Evolutionary conservation across 2,329 filamentous ascomycete genomes (phyloP).

Genomic region (Colletotrichum neosansevieriae): DNA sequence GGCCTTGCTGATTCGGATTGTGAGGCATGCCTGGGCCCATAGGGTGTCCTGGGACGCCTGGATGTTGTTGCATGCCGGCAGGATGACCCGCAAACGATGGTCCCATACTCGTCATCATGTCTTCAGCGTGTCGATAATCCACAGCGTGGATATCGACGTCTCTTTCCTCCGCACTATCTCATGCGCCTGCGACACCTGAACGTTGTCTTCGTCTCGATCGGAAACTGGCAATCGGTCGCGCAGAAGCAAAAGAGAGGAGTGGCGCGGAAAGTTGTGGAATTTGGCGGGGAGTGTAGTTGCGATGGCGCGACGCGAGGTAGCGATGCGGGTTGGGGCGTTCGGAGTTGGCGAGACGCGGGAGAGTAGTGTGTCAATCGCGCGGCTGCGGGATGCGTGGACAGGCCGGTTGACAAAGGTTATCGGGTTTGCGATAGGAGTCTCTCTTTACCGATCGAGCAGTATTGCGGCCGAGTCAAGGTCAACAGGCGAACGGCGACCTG

Average conservation of each 20-base stretch:
- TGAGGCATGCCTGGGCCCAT: constrained; percentile 74
- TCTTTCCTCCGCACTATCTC: constrained; percentile 58
- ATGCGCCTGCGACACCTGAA: constrained; percentile 54
- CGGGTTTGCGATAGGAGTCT: constrained; percentile 30
- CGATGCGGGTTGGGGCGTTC: constrained; percentile 24
- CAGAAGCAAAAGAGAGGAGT: background rate
- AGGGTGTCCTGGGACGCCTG: constrained; percentile 75
- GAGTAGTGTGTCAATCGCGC: constrained; percentile 31
- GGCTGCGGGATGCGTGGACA: constrained; percentile 14
- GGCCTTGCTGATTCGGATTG: constrained; percentile 77
- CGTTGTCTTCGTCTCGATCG: constrained; percentile 17
- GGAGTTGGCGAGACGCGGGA: constrained; percentile 28
- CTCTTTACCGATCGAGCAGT: constrained; percentile 1
- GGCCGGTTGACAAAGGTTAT: constrained; percentile 33
- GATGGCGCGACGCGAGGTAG: constrained; percentile 39
- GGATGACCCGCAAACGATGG: constrained; percentile 76
- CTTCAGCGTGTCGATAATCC: constrained; percentile 62
- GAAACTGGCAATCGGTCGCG: constrained; percentile 28
- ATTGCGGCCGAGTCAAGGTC: constrained; percentile 35
- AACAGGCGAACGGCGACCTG: constrained; percentile 31
- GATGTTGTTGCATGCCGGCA: constrained; percentile 77
- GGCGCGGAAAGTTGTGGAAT: constrained; percentile 1
- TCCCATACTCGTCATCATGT: constrained; percentile 79
- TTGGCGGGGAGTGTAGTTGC: constrained; percentile 17
- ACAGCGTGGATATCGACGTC: constrained; percentile 71